Conservation (phyloP, 306 rosid species). For the Alnus rubra region DNA sequence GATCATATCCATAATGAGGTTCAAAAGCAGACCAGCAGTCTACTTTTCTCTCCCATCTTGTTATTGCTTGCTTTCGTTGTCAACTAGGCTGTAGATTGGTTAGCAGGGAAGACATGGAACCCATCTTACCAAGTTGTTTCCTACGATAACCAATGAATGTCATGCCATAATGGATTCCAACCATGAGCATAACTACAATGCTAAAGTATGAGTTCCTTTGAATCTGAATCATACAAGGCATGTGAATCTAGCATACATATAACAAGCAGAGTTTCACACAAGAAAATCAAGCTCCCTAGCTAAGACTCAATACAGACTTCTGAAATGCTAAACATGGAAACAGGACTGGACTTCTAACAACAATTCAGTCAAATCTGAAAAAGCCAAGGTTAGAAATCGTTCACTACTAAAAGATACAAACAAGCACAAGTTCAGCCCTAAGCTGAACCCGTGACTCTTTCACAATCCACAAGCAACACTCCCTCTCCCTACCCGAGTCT, state of each 20-base stretch:
- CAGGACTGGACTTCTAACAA: constrained; percentile 24
- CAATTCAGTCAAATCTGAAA: constrained; percentile 36
- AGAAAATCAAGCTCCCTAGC: constrained; percentile 30
- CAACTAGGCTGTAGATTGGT: neutral
- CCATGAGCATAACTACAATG: neutral
- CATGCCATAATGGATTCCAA: too few relatives aligned
- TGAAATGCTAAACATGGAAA: constrained; percentile 25
- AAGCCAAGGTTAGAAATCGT: constrained; percentile 38
- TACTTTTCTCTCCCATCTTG: neutral
- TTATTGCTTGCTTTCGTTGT: neutral
- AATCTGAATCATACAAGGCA: constrained; percentile 30
- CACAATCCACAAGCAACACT: constrained; percentile 47
- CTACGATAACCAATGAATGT: too few relatives aligned
- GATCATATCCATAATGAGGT: too few relatives aligned
- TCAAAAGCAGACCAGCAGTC: too few relatives aligned
- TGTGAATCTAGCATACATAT: constrained; percentile 8
- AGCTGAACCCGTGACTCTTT: constrained; percentile 56
- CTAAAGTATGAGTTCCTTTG: constrained; percentile 25
- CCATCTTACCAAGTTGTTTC: too few relatives aligned
- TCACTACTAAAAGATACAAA: constrained; percentile 26
- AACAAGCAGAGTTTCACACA: constrained; percentile 18
- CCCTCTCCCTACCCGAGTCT: constrained; percentile 39
- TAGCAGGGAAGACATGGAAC: too few relatives aligned
- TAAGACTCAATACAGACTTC: constrained; percentile 35
- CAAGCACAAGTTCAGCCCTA: constrained; percentile 63